These are phyloP conservation scores for Cercis canadensis DNA, from an alignment of 306 rosid genomes.

Conservation along the genomic window DNA sequence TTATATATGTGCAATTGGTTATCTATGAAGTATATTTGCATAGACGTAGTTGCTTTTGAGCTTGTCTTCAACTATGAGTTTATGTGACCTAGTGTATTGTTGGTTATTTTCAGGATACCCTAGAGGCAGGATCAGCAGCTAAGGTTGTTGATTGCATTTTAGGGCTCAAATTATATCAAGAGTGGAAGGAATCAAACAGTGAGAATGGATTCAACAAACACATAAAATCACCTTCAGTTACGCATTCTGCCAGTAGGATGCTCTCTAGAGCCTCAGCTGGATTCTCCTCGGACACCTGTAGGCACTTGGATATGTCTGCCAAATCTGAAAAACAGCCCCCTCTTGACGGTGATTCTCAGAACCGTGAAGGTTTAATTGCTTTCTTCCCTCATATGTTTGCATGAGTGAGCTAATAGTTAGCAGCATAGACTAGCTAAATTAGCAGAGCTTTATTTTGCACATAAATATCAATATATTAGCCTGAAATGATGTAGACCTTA, in stretches of 20 bases:
- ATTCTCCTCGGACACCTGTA: slow-evolving; percentile 63
- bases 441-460: slow-evolving; percentile 15
- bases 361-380: slow-evolving; percentile 65
- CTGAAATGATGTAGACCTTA: slow-evolving; percentile 2
- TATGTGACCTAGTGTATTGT: slow-evolving; percentile 21
- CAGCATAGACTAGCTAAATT: neutral
- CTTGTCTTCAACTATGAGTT: slow-evolving; percentile 1
- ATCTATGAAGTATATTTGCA: neutral
- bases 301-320: slow-evolving; percentile 72
- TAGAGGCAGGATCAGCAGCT: slow-evolving; percentile 70
- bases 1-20: slow-evolving; percentile 3
- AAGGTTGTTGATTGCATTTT: slow-evolving; percentile 90
- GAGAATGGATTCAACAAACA: slow-evolving; percentile 57
- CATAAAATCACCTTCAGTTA: slow-evolving; percentile 68
- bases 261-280: slow-evolving; percentile 58
- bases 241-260: slow-evolving; percentile 59
- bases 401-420: slow-evolving; percentile 8
- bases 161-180: slow-evolving; percentile 72
- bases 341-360: slow-evolving; percentile 40
- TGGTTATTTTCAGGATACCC: slow-evolving; percentile 63
- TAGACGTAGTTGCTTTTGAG: neutral
- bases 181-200: slow-evolving; percentile 59
- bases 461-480: neutral
- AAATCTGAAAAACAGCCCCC: slow-evolving; percentile 50
- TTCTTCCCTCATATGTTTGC: slow-evolving; percentile 17